These are phyloP conservation scores for Mycena epipterygia DNA, from an alignment of 768 basidiomycete species.

Conservation along the genomic window DNA sequence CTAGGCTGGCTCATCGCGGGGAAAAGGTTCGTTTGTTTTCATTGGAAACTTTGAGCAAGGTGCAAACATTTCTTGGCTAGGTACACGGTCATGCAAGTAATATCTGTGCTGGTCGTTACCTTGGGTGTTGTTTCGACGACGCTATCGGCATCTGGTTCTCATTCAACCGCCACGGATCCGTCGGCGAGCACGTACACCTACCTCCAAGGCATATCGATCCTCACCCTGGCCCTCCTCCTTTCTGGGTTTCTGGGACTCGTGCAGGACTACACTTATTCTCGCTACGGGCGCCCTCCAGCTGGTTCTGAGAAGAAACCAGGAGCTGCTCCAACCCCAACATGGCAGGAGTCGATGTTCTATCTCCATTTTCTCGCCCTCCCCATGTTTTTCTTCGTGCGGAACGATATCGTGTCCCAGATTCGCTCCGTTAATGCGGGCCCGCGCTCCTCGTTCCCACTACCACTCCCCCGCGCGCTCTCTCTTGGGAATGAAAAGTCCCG, in stretches of 20 bases:
- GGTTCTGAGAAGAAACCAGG: slow-evolving; percentile 19
- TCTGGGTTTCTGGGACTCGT: slow-evolving; percentile 86
- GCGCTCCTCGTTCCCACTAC: slow-evolving; percentile 45
- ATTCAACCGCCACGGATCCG: slow-evolving; percentile 27
- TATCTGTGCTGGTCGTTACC: slow-evolving; percentile 86
- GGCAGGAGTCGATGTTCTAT: slow-evolving; percentile 96
- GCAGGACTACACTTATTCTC: slow-evolving; percentile 84
- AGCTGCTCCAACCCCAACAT: slow-evolving; percentile 53
- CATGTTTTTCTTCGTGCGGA: slow-evolving; percentile 75
- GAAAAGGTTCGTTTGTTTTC: slow-evolving; percentile 61
- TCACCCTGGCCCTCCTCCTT: slow-evolving; percentile 82
- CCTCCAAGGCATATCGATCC: slow-evolving; percentile 77
- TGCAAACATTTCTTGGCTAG: slow-evolving; percentile 49
- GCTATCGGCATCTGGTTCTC: slow-evolving; percentile 70
- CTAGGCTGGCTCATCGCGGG: slow-evolving; percentile 78
- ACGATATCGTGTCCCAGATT: slow-evolving; percentile 65
- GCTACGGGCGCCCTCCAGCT: slow-evolving; percentile 33
- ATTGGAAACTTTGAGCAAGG: background rate
- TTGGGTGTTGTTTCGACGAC: slow-evolving; percentile 86
- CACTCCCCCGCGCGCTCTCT: slow-evolving; percentile 37
- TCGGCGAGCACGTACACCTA: slow-evolving; percentile 59
- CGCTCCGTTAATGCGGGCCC: slow-evolving; percentile 56
- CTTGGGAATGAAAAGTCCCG: background rate
- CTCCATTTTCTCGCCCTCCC: slow-evolving; percentile 86
- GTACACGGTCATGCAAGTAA: slow-evolving; percentile 74